Evolutionary conservation across 1,139 yeast genomes (phyloP), one percentile per base, ranked within the genome.

Genomic region (Kodamaea derodonti): DNA sequence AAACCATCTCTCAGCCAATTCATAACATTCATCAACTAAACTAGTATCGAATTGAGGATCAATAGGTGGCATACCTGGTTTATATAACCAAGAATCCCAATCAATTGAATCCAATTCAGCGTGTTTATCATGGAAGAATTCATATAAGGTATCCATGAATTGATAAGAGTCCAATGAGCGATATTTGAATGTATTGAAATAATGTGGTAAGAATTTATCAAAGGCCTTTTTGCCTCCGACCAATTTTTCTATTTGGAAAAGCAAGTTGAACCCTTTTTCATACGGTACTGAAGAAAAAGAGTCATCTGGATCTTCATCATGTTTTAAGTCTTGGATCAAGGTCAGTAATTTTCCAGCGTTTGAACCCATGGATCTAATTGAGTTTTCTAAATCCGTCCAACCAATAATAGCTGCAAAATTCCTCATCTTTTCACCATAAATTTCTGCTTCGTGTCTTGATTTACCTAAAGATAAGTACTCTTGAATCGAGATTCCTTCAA

Each of bases 281-380:
- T 88, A 88, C 2, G 96, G 96, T 28, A 86, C 95, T 4, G 84
- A 72, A 24, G 90, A 80, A 58, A 86, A 88, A 1, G 95, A 81
- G 49, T 86, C 95, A 59, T 88, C 97, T 12, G 96, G 96, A 55
- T 86, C 95, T 34, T 68, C 58, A 34, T 73, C 74, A 48, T 72
- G 76, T 49, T 80, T 70, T 48, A 86, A 69, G 55, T 84, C 70
- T 50, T 84, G 90, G 16, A 84, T 80, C 45, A 87, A 69, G 34
- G 74, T 70, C 13, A 92, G 76, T 60, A 73, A 84, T 43, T 78
- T 67, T 14, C 62, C 59, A 14, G 73, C 72, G 13, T 63, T 54
- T 8, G 62, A 62, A 18, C 80, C 80, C 80, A 86, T 76, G 22
- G 80, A 61, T 33, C 69, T 65, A 44, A 87, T 75, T 16, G 86